Evolutionary conservation across 179 eudicot species (phyloP).

Genomic region (Vitellaria paradoxa): DNA sequence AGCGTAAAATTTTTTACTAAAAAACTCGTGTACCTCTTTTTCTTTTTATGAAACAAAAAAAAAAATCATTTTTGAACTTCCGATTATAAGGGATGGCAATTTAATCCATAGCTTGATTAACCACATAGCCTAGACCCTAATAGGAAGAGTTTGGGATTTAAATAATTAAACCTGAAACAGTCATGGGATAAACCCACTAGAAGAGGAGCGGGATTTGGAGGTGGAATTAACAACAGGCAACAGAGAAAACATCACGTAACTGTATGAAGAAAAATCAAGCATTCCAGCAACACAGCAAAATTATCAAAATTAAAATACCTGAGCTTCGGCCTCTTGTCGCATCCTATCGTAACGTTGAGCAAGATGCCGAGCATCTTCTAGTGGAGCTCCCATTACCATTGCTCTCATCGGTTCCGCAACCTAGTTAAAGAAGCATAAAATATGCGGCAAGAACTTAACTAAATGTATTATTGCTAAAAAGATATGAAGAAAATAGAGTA

Average conservation of each 20-base stretch:
- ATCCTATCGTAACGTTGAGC: constrained; percentile 94
- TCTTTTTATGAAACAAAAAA: too few relatives aligned
- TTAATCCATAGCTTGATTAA: too few relatives aligned
- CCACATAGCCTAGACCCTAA: too few relatives aligned
- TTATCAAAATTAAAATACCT: constrained; percentile 45
- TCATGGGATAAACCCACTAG: too few relatives aligned
- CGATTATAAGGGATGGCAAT: too few relatives aligned
- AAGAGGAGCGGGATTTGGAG: too few relatives aligned
- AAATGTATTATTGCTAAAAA: neutral
- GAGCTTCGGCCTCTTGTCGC: constrained; percentile 98
- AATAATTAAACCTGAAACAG: too few relatives aligned
- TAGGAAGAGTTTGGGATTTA: too few relatives aligned
- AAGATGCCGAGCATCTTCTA: constrained; percentile 99
- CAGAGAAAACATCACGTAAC: neutral
- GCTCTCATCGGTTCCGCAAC: constrained; percentile 95
- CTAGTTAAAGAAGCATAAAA: constrained; percentile 26
- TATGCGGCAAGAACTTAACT: neutral
- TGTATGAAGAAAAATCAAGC: neutral
- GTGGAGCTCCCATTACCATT: constrained; percentile 95
- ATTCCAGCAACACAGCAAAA: constrained; percentile 31
- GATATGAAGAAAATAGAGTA: neutral
- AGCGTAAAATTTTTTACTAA: too few relatives aligned
- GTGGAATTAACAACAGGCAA: neutral
- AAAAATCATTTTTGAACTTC: too few relatives aligned
- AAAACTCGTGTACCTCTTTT: too few relatives aligned